Evolutionary conservation across 2,329 filamentous ascomycete species (phyloP).

Genomic region (Colletotrichum cereale): DNA sequence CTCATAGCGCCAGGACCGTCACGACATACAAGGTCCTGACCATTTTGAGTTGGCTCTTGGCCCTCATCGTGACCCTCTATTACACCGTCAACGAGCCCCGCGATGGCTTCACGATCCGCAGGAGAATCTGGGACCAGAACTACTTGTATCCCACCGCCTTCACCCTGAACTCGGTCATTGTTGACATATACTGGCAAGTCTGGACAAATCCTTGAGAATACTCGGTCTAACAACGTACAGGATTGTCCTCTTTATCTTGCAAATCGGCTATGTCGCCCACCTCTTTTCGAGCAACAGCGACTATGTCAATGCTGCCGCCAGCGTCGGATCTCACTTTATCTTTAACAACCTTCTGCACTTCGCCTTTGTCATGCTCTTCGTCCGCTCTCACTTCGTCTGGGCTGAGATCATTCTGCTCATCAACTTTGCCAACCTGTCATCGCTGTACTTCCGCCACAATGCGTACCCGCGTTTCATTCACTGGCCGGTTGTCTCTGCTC

Average conservation of each 20-base stretch:
- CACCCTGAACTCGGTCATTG: slow-evolving; percentile 74
- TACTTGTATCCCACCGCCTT: slow-evolving; percentile 77
- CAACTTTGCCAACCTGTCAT: slow-evolving; percentile 85
- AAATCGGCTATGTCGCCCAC: slow-evolving; percentile 80
- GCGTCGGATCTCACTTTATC: slow-evolving; percentile 87
- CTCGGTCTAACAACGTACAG: slow-evolving; percentile 53
- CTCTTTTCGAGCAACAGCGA: slow-evolving; percentile 78
- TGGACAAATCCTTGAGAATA: neutral
- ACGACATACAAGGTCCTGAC: slow-evolving; percentile 82
- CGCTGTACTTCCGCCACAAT: slow-evolving; percentile 84
- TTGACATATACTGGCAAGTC: slow-evolving; percentile 80
- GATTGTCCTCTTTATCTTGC: slow-evolving; percentile 80
- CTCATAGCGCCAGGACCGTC: slow-evolving; percentile 71
- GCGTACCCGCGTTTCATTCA: slow-evolving; percentile 82
- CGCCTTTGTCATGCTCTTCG: slow-evolving; percentile 86
- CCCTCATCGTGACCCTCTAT: slow-evolving; percentile 79
- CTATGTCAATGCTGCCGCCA: slow-evolving; percentile 76
- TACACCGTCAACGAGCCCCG: slow-evolving; percentile 76
- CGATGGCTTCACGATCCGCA: slow-evolving; percentile 69
- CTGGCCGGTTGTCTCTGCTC: slow-evolving; percentile 79
- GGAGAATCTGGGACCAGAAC: slow-evolving; percentile 83
- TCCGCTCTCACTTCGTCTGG: slow-evolving; percentile 79
- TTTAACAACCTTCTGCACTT: slow-evolving; percentile 87
- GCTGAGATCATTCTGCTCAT: slow-evolving; percentile 81
- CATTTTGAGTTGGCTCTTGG: slow-evolving; percentile 79